These are phyloP conservation scores for Scutellaria galericulata DNA, from an alignment of 257 asterid species.

Conservation along the genomic window DNA sequence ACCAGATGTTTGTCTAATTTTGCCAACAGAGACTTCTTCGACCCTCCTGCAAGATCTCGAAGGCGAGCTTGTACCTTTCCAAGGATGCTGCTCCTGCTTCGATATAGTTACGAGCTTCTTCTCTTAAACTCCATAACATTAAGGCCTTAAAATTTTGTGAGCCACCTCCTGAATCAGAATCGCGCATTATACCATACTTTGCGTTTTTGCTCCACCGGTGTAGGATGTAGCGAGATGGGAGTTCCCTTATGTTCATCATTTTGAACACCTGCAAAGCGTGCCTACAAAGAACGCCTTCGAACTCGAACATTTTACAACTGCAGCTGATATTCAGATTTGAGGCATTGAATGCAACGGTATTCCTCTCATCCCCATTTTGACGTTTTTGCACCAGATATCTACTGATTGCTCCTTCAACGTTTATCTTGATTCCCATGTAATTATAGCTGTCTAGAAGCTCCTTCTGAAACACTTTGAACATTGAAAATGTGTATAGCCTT, in stretches of 20 bases:
- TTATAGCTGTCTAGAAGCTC: conserved; percentile 92
- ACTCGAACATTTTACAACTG: conserved; percentile 94
- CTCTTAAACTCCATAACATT: conserved; percentile 93
- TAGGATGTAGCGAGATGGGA: conserved; percentile 81
- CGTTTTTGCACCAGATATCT: conserved; percentile 87
- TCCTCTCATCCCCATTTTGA: conserved; percentile 78
- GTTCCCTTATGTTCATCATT: conserved; percentile 86
- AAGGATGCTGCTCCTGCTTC: conserved; percentile 82
- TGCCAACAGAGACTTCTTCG: conserved; percentile 86
- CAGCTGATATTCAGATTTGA: conserved; percentile 80
- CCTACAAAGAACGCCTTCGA: conserved; percentile 88
- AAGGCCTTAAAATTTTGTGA: conserved; percentile 67
- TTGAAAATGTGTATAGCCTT: conserved; percentile 75
- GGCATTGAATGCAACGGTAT: conserved; percentile 85
- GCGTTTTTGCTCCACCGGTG: conserved; percentile 93
- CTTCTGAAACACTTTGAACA: conserved; percentile 88
- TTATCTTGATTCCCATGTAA: conserved; percentile 77
- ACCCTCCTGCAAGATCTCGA: conserved; percentile 95
- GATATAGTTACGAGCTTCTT: conserved; percentile 78
- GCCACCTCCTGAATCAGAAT: conserved; percentile 72
- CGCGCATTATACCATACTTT: conserved; percentile 73
- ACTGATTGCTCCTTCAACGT: conserved; percentile 84
- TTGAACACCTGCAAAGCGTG: conserved; percentile 88
- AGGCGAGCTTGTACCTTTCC: conserved; percentile 85
- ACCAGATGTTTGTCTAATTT: conserved; percentile 50